Percentiles rank a stretch among this genome's conserved stretches.
Conservation (phyloP, 331 rosid species). For the Cydonia oblonga region DNA sequence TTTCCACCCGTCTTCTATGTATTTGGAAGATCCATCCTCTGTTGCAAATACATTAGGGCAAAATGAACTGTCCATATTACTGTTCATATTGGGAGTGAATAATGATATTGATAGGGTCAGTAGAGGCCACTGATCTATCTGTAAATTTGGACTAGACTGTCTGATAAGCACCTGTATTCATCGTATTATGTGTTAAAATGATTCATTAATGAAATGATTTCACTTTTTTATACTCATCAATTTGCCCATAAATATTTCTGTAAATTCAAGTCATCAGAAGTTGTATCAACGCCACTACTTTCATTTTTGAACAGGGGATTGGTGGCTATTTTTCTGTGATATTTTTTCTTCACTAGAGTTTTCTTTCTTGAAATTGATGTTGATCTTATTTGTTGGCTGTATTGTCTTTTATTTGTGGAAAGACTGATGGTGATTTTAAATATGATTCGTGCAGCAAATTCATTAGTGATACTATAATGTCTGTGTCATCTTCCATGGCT, state of each 20-base stretch:
- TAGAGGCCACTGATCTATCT: not conserved
- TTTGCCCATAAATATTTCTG: not conserved
- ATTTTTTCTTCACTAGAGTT: not conserved
- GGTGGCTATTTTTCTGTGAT: not conserved
- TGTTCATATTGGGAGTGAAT: too few species aligned
- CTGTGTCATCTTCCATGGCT: slow-evolving; percentile 81
- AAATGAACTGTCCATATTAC: not conserved
- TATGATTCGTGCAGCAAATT: slow-evolving; percentile 59
- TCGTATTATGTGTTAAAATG: not conserved
- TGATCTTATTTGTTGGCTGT: not conserved
- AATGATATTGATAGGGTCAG: too few species aligned
- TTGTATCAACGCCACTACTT: not conserved
- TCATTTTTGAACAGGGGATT: not conserved
- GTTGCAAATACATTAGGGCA: not conserved
- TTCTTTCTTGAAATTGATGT: not conserved
- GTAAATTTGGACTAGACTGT: not conserved
- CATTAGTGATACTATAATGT: slow-evolving; percentile 75
- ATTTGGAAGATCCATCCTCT: not conserved
- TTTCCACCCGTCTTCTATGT: not conserved
- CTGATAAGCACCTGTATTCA: not conserved
- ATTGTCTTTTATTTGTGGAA: not conserved
- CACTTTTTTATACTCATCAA: not conserved
- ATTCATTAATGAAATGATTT: not conserved
- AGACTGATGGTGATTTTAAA: not conserved
- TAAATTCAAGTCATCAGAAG: not conserved